Evolutionary conservation across 441 rosid genomes (phyloP).

Genomic region (Capsella rubella): DNA sequence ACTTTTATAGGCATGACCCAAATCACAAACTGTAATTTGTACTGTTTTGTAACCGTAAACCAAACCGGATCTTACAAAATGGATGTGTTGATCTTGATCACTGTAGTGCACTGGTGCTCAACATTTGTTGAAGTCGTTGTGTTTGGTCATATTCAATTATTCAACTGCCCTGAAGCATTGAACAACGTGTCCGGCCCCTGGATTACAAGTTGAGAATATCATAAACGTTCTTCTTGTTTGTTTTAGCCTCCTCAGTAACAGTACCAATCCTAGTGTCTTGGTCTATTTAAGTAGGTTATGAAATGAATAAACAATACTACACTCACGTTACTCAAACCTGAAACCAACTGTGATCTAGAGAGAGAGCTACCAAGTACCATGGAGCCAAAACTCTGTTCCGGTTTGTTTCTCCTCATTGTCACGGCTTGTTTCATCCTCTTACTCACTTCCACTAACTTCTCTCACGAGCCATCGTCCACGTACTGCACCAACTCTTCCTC

Average conservation of each 20-base stretch:
- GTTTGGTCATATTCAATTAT: no score
- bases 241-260: not conserved
- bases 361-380: conserved; percentile 29
- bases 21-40: not conserved
- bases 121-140: no score
- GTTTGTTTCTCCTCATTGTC: conserved; percentile 53
- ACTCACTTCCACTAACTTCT: conserved; percentile 60
- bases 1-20: not conserved
- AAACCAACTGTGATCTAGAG: not conserved
- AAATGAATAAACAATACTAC: not conserved
- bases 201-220: no score
- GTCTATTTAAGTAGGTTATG: no score
- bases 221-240: not conserved
- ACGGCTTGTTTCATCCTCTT: conserved; percentile 52
- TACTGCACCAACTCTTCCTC: conserved; percentile 50
- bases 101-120: no score
- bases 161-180: no score
- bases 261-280: not conserved
- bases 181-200: no score
- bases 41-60: not conserved
- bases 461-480: conserved; percentile 46
- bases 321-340: not conserved
- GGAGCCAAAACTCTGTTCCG: conserved; percentile 59
- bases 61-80: not conserved
- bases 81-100: no score